Conservation (phyloP, 1,139 yeast species). For the Meyerozyma athensensis region DNA sequence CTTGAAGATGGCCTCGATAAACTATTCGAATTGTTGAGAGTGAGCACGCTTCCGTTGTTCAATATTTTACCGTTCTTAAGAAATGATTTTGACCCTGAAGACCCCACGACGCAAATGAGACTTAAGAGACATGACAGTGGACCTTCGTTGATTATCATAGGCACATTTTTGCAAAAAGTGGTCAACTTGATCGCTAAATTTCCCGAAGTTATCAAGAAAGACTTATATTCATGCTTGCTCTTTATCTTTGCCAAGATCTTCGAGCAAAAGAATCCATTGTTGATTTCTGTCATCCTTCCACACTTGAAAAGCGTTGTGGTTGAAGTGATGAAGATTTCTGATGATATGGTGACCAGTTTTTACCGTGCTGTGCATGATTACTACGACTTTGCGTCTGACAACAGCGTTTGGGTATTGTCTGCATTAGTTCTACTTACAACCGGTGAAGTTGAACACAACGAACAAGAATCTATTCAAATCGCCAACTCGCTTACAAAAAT, state of each 20-base stretch:
- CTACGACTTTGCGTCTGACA: conserved; percentile 19
- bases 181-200: conserved; percentile 59
- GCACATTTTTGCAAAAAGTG: conserved; percentile 50
- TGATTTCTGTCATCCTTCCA: conserved; percentile 54
- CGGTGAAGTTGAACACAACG: conserved; percentile 38
- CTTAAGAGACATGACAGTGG: conserved; percentile 31
- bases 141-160: conserved; percentile 38
- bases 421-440: conserved; percentile 57
- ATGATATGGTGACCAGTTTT: conserved; percentile 32
- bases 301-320: conserved; percentile 47
- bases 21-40: conserved; percentile 71
- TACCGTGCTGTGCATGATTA: conserved; percentile 28
- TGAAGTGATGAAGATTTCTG: conserved; percentile 25
- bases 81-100: conserved; percentile 35
- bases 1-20: conserved; percentile 65
- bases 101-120: conserved; percentile 27
- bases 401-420: conserved; percentile 49
- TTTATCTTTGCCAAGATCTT: conserved; percentile 59
- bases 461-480: conserved; percentile 27
- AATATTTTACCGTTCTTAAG: conserved; percentile 57
- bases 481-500: conserved; percentile 32
- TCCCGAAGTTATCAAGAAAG: conserved; percentile 64
- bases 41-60: conserved; percentile 64
- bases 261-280: conserved; percentile 40
- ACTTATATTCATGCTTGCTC: conserved; percentile 65